These are phyloP conservation scores for Exophiala lecanii-corni DNA, from an alignment of 2,329 filamentous ascomycete species.

Conservation along the genomic window DNA sequence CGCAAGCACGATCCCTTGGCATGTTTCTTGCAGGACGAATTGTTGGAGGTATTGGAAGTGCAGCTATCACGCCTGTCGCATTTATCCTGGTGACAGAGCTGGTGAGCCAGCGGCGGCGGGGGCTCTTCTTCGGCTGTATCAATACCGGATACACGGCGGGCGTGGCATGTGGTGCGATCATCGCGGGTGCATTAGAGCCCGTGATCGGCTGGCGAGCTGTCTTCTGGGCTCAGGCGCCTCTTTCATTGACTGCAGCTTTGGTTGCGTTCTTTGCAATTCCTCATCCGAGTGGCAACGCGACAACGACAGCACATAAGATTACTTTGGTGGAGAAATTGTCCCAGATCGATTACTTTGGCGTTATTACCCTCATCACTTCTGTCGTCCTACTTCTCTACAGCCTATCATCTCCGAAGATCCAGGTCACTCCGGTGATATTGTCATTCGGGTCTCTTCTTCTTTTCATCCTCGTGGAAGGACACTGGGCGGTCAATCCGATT, in stretches of 20 bases:
- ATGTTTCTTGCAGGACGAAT: slow-evolving; percentile 66
- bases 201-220: slow-evolving; percentile 67
- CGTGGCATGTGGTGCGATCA: slow-evolving; percentile 65
- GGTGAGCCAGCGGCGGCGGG: slow-evolving; percentile 61
- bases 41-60: slow-evolving; percentile 64
- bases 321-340: slow-evolving; percentile 52
- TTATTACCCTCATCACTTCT: slow-evolving; percentile 58
- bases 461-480: slow-evolving; percentile 60
- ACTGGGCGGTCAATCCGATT: slow-evolving; percentile 63
- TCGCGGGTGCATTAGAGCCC: slow-evolving; percentile 62
- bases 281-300: slow-evolving; percentile 28
- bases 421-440: slow-evolving; percentile 55
- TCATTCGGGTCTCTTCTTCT: slow-evolving; percentile 55
- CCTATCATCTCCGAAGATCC: slow-evolving; percentile 60
- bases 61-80: slow-evolving; percentile 67
- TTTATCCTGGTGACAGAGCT: slow-evolving; percentile 75
- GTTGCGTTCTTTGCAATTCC: slow-evolving; percentile 65
- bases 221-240: slow-evolving; percentile 67
- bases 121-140: slow-evolving; percentile 67
- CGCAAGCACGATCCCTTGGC: slow-evolving; percentile 54
- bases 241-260: slow-evolving; percentile 57
- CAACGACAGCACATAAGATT: slow-evolving; percentile 35
- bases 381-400: slow-evolving; percentile 70
- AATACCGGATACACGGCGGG: slow-evolving; percentile 70
- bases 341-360: slow-evolving; percentile 70